Evolutionary conservation across 2,329 filamentous ascomycete species (phyloP), one percentile per base, ranked within the genome.

Genomic region (Trichoderma koningiopsis): DNA sequence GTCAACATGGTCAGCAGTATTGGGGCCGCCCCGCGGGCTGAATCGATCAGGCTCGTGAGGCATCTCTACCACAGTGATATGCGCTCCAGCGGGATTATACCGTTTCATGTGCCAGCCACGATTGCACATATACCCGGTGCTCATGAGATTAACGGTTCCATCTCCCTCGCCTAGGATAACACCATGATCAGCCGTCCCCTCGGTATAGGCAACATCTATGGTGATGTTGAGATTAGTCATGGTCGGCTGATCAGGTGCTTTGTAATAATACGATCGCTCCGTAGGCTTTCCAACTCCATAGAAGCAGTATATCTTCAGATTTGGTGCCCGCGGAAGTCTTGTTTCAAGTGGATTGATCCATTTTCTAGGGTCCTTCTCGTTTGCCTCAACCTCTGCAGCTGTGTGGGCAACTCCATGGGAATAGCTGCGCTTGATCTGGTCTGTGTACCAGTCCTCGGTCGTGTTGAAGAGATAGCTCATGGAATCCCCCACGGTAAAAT

Each of bases 321-420:
- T 92, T 0, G 96, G 95, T 1, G 96, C 95, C 24, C 93, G 85
- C 0, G 96, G 96, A 0, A 98, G 84, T 2, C 95, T 88, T 0
- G 93, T 92, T 79, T 98, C 95, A 0, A 98, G 87, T 0, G 96
- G 96, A 76, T 99, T 99, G 71, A 97, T 88, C 96, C 96, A 99
- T 77, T 96, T 99, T 61, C 83, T 84, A 2, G 88, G 88, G 72
- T 92, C 86, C n/a, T 88, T 80, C 75, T 94, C 91, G 77, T 96
- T 96, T 63, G 86, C 88, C 76, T 97, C 91, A 0, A 99, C 93
- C 79, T 97, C 91, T 11, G 86, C 86, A 7, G 83, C 84, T 0
- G 92, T 96, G 71, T 93, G 90, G 0, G 96, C 96, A 31, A 99
- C 85, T 14, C 95, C 96, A 68, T 94, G 91, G 1, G 94, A 97